These are phyloP conservation scores for Jatropha multifida DNA, from an alignment of 441 rosid genomes.

Conservation along the genomic window DNA sequence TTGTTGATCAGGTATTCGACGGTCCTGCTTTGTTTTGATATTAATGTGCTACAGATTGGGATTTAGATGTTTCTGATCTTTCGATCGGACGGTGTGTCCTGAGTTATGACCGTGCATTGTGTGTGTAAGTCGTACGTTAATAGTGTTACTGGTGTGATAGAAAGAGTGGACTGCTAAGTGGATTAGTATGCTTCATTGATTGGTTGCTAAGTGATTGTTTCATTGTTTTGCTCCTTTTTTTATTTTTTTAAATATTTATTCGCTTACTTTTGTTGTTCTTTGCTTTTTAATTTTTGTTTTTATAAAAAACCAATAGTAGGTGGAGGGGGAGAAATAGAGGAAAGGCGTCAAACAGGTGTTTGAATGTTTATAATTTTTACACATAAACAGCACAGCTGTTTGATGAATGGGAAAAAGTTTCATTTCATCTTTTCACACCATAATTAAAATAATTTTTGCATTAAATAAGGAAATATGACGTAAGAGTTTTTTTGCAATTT, in stretches of 20 bases:
- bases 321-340: background rate
- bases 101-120: background rate
- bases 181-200: constrained; percentile 19
- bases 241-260: background rate
- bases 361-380: background rate
- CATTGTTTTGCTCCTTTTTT: background rate
- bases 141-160: background rate
- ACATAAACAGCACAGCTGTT: background rate
- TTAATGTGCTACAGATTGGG: background rate
- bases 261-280: background rate
- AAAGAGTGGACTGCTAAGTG: constrained; percentile 6
- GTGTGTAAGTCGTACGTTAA: background rate
- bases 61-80: background rate
- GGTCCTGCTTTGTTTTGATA: constrained; percentile 21
- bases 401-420: no score
- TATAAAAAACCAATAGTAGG: background rate
- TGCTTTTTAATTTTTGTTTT: no score
- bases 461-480: background rate
- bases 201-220: constrained; percentile 16
- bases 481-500: background rate
- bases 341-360: background rate
- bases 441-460: no score
- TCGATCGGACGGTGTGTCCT: constrained; percentile 30
- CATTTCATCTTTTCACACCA: background rate
- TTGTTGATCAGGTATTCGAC: constrained; percentile 14